A percentile compares a stretch with the other conserved stretches of the same genome.
These are phyloP conservation scores for Vitis rupestris DNA, from an alignment of 164 flowering plant species.

Conservation along the genomic window DNA sequence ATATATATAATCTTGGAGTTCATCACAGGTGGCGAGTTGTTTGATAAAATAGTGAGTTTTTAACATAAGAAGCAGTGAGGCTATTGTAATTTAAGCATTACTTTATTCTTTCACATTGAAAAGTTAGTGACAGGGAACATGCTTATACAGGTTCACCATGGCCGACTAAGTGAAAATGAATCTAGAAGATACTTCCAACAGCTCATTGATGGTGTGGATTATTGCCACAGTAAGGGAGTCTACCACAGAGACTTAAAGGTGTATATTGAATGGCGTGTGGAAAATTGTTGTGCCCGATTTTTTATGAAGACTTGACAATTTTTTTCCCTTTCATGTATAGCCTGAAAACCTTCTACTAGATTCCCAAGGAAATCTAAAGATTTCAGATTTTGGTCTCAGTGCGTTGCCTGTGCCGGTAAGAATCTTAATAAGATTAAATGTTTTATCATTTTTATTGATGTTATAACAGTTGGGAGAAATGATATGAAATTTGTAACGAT, in stretches of 20 bases:
- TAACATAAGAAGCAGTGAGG: too few species aligned
- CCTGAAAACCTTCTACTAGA: conserved; percentile 98
- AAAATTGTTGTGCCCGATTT: conserved; percentile 8
- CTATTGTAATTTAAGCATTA: conserved; percentile 1
- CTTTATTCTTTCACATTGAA: not conserved
- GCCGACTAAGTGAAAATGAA: conserved; percentile 87
- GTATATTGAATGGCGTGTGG: conserved; percentile 14
- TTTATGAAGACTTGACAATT: conserved; percentile 18
- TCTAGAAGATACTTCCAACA: conserved; percentile 88
- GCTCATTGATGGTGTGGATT: conserved; percentile 96
- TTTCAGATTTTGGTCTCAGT: conserved; percentile 98
- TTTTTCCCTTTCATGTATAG: conserved; percentile 38
- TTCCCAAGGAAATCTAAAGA: conserved; percentile 86
- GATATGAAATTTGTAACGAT: not conserved
- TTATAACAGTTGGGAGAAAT: conserved; percentile 1
- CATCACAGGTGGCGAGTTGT: conserved; percentile 97
- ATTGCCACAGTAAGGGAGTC: conserved; percentile 97
- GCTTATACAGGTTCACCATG: conserved; percentile 68
- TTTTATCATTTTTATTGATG: not conserved
- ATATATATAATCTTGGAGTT: conserved; percentile 95
- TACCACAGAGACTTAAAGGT: conserved; percentile 98
- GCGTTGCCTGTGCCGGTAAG: conserved; percentile 83
- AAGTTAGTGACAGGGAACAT: conserved; percentile 5
- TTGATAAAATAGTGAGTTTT: conserved; percentile 90
- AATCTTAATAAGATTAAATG: not conserved